Base-by-base conservation (phyloP, 495 filamentous ascomycete genomes). In the Podospora bellae-mahoneyi region DNA sequence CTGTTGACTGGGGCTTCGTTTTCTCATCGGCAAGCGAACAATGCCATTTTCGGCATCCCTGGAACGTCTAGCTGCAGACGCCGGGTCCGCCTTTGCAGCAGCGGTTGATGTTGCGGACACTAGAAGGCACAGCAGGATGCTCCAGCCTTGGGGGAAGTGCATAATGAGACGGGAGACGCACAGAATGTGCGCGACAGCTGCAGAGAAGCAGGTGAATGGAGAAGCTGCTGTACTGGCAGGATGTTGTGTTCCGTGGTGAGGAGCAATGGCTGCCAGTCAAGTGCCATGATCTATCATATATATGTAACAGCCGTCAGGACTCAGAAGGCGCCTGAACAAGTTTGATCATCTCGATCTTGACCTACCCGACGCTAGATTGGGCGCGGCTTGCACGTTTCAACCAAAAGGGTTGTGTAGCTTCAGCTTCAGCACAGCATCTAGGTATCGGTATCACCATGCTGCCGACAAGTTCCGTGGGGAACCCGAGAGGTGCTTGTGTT, bases 21-120 rank as follows among this genome's bases (percentile, higher is more conserved):
- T 27, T 16, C 61, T 28, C 61, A 63, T 63, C 28, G 61, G 61
- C 18, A 63, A 18, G n/a, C 61, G 61, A 4, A 63, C 18, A 13
- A 32, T 63, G 32, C 30, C 27, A 32, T 39, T 63, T n/a, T 63
- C n/a, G 15, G 61, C 61, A 32, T 39, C 30, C n/a, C 2, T 32
- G 30, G 19, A 39, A 39, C 34, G 61, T 23, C 3, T 20, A 3
- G n/a, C 15, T 7, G 3, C 23, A 34, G 59, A 61, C n/a, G 5
- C 19, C 39, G 13, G n/a, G 23, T 58, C 23, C 23, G 55, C 55
- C 55, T 58, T 19, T 39, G 61, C 18, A 63, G 32, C 61, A 48
- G 61, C 5, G n/a, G 32, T 19, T 34, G 61, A 4, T 63, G 28
- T 32, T 2, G 61, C 34, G 10, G 61, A 32, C 20, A 26, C 20